A percentile compares a stretch with the other conserved stretches of the same genome.
Evolutionary conservation across 139 green algal species (phyloP).

Genomic region (Marvania coccoides): DNA sequence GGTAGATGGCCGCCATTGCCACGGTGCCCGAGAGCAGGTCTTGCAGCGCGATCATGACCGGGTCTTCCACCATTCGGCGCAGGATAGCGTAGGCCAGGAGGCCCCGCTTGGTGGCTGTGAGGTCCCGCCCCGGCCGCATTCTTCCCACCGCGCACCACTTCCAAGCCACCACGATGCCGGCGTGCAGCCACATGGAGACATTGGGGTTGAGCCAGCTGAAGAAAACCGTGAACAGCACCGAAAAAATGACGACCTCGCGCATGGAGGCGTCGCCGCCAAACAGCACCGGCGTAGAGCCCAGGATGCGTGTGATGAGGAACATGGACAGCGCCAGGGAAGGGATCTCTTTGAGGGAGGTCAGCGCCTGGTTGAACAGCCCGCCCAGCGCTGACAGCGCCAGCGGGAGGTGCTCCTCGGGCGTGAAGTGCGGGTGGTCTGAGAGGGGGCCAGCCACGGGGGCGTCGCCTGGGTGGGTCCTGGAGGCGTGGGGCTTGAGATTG

Average conservation of each 20-base stretch:
- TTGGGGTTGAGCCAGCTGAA: background rate
- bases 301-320: background rate
- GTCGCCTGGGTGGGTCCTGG: slow-evolving; percentile 1
- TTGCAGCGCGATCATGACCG: background rate
- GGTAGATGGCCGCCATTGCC: background rate
- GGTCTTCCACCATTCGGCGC: background rate
- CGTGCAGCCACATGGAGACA: background rate
- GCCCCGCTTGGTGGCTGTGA: background rate
- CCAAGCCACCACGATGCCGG: background rate
- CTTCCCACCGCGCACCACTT: slow-evolving; percentile 1
- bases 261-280: background rate
- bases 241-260: background rate
- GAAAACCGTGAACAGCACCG: background rate
- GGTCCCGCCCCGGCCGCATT: background rate
- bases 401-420: background rate
- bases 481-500: slow-evolving; percentile 8
- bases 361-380: background rate
- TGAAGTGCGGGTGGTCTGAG: background rate
- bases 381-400: background rate
- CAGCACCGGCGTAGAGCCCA: background rate
- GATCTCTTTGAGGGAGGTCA: background rate
- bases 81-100: background rate
- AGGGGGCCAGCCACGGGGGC: background rate
- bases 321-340: background rate
- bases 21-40: background rate